Base-by-base conservation (phyloP, 495 filamentous ascomycete species). In the Tirmania nivea region DNA sequence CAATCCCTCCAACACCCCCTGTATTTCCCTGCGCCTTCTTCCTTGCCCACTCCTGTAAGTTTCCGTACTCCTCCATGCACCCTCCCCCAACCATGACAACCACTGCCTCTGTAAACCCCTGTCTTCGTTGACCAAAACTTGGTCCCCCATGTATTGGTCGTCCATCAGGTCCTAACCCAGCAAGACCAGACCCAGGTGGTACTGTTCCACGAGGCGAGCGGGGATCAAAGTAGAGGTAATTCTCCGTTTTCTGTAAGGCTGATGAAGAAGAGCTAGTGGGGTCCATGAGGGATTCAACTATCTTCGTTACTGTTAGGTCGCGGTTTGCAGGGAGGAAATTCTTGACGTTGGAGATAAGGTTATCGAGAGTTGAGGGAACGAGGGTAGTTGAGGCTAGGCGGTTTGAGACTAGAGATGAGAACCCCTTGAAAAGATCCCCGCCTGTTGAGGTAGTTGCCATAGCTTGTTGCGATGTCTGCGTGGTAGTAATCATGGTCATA, bases 31-130 rank as follows among this genome's bases (percentile, higher is more conserved):
- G 8, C 8, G 39, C 39, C 39, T 81, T 83, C 52, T 88, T 75
- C 64, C 77, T 76, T 8, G 86, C 84, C 92, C 92, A 99, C 63
- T 96, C 90, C 63, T 93, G 86, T 64, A 99, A 66, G 65, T 99
- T 99, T 12, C 88, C 88, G 66, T 99, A 99, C 65, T 99, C 92
- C 60, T 96, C 92, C 87, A 95, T 95, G 61, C 86, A 94, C 21
- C 92, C 90, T 52, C 90, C 90, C 10, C 90, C 90, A 17, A 99
- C 89, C 14, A 86, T 92, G 62, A 99, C 96, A 31, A 96, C 92
- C 54, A 96, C 81, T 8, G 90, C 89, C 62, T 99, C 92, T 34
- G 80, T 85, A 64, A 93, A 99, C 3, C 86, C 88, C 59, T 96
- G 92, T 54, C 90, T 72, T 42, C 89, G 70, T 68, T 95, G 89